A percentile compares a stretch with the other conserved stretches of the same genome.
Evolutionary conservation across 495 filamentous ascomycete genomes (phyloP).

Genomic region (Trichoderma erinaceum): DNA sequence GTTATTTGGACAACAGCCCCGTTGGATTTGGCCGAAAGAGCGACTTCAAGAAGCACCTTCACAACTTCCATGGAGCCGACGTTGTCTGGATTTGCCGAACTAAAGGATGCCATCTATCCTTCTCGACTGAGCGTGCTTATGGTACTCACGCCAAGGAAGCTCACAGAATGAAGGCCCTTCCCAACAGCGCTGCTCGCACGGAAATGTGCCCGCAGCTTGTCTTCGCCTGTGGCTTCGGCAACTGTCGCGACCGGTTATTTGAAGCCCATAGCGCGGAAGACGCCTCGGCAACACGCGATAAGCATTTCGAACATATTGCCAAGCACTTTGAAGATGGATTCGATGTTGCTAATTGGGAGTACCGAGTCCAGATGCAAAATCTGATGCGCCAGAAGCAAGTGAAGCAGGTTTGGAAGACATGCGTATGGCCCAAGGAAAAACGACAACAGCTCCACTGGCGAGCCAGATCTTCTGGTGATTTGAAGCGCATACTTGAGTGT

Average conservation of each 20-base stretch:
- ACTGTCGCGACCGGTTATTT: constrained; percentile 16
- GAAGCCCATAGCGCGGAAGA: constrained; percentile 12
- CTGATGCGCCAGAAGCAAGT: constrained; percentile 16
- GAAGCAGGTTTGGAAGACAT: constrained; percentile 17
- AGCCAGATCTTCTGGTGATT: constrained; percentile 15
- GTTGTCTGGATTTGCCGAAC: constrained; percentile 16
- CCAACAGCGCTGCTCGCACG: constrained; percentile 10
- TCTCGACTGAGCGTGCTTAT: constrained; percentile 16
- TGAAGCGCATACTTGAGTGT: constrained; percentile 16
- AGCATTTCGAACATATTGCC: constrained; percentile 18
- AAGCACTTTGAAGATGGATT: constrained; percentile 16
- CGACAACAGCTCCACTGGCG: constrained; percentile 15
- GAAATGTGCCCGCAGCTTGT: constrained; percentile 17
- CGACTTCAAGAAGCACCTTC: constrained; percentile 19
- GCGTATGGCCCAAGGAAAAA: constrained; percentile 18
- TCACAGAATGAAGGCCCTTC: constrained; percentile 15
- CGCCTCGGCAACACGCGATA: constrained; percentile 9
- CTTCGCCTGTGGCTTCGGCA: constrained; percentile 17
- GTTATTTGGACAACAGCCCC: constrained; percentile 15
- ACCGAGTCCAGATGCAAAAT: constrained; percentile 17
- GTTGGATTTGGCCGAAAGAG: constrained; percentile 18
- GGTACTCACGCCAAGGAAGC: constrained; percentile 17
- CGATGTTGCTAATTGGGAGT: constrained; percentile 16
- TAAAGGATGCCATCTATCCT: constrained; percentile 14
- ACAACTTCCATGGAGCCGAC: constrained; percentile 17